A percentile compares a stretch with the other conserved stretches of the same genome.
Evolutionary conservation across 1,139 yeast species (phyloP).

Genomic region (Yamadazyma sp.): DNA sequence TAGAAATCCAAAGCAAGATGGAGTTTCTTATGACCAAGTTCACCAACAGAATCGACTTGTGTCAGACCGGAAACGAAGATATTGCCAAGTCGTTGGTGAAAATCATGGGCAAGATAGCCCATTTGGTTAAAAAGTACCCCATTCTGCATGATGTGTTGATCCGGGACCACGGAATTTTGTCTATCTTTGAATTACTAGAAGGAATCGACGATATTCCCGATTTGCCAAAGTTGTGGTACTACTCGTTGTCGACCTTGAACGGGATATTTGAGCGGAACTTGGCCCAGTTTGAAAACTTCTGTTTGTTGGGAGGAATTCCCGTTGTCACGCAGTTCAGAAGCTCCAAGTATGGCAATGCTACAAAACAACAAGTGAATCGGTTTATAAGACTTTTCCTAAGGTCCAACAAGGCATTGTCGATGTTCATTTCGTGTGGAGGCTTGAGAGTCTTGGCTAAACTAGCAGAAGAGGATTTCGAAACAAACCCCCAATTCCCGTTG

Average conservation of each 20-base stretch:
- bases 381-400: constrained; percentile 40
- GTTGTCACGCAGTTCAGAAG: constrained; percentile 44
- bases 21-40: constrained; percentile 39
- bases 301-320: constrained; percentile 60
- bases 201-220: constrained; percentile 32
- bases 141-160: constrained; percentile 44
- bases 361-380: constrained; percentile 45
- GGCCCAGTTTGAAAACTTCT: constrained; percentile 48
- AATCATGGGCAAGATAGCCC: constrained; percentile 42
- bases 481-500: constrained; percentile 44
- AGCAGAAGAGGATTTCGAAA: constrained; percentile 54
- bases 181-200: constrained; percentile 50
- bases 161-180: constrained; percentile 50
- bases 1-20: constrained; percentile 45
- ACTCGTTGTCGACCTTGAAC: constrained; percentile 42
- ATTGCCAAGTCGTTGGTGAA: constrained; percentile 30
- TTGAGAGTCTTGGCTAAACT: constrained; percentile 49
- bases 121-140: constrained; percentile 42
- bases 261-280: constrained; percentile 34
- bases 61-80: constrained; percentile 33
- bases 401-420: constrained; percentile 42
- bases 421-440: constrained; percentile 61
- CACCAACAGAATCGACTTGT: constrained; percentile 31
- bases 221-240: constrained; percentile 38
- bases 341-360: constrained; percentile 31